Conservation (phyloP, 2,329 filamentous ascomycete genomes). For the Penicillium fuscoglaucum region DNA sequence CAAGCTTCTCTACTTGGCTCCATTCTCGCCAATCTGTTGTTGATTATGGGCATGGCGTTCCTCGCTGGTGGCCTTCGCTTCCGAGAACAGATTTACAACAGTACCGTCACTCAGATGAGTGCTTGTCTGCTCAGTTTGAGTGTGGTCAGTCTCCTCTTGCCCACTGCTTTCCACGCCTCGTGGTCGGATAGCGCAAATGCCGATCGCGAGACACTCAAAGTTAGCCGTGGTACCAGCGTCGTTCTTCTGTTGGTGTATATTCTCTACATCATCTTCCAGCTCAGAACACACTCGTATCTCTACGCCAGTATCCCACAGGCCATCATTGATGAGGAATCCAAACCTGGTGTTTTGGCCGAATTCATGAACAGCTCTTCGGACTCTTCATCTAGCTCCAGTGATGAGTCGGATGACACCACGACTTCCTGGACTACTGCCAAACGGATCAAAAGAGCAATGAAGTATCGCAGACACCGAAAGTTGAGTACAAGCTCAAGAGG, state of each 20-base stretch:
- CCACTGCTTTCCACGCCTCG: conserved; percentile 89
- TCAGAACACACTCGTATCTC: conserved; percentile 89
- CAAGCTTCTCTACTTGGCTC: conserved; percentile 88
- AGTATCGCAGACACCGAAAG: conserved; percentile 70
- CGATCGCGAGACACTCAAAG: conserved; percentile 71
- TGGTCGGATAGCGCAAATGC: conserved; percentile 65
- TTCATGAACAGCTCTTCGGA: conserved; percentile 66
- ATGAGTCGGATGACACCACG: conserved; percentile 67
- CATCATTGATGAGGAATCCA: conserved; percentile 86
- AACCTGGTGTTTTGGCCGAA: conserved; percentile 78
- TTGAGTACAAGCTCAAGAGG: conserved; percentile 70
- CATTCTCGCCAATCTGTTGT: conserved; percentile 81
- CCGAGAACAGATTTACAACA: conserved; percentile 94
- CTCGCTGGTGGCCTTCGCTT: conserved; percentile 81
- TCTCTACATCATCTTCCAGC: conserved; percentile 83
- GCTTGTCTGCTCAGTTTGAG: conserved; percentile 87
- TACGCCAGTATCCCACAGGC: conserved; percentile 91
- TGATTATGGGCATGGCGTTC: conserved; percentile 92
- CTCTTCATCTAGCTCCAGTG: conserved; percentile 52
- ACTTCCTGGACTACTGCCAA: conserved; percentile 72
- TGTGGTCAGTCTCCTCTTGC: conserved; percentile 83
- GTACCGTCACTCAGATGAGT: conserved; percentile 93
- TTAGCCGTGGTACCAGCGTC: conserved; percentile 86
- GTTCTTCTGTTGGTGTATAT: conserved; percentile 79
- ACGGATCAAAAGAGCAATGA: conserved; percentile 73